Evolutionary conservation across 352 stramenopile species (phyloP).

Genomic region (Phytophthora chlamydospora): DNA sequence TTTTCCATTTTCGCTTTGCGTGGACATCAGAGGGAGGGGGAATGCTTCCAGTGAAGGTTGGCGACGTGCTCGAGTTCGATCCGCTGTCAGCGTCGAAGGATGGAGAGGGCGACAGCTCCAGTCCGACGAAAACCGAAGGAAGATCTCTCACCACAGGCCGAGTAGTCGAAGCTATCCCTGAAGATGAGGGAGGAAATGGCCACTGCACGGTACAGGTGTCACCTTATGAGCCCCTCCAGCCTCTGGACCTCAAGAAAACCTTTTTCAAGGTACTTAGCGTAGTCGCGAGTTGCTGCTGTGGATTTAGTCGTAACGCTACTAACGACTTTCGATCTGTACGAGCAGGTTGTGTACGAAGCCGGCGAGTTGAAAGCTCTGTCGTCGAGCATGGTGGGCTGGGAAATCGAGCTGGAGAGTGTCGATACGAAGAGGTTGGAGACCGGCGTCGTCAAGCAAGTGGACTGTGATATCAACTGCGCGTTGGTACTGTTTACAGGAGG

Average conservation of each 20-base stretch:
- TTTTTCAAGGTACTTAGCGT: conserved; percentile 53
- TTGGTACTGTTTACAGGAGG: conserved; percentile 51
- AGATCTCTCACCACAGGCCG: conserved; percentile 22
- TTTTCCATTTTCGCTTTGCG: conserved; percentile 4
- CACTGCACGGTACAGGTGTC: conserved; percentile 51
- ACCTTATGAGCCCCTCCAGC: conserved; percentile 45
- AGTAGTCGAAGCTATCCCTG: conserved; percentile 42
- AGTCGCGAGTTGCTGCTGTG: too few relatives aligned
- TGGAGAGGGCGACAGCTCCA: neutral
- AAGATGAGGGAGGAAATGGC: neutral
- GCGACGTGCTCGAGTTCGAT: conserved; percentile 58
- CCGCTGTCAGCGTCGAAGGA: neutral
- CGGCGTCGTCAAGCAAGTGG: conserved; percentile 54
- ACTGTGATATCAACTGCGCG: conserved; percentile 60
- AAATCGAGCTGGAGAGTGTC: conserved; percentile 45
- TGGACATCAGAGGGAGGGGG: too few relatives aligned
- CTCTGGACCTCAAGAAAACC: conserved; percentile 33
- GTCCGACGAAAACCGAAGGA: conserved; percentile 6
- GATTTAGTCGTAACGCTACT: neutral
- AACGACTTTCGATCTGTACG: conserved; percentile 2
- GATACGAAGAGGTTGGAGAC: conserved; percentile 26
- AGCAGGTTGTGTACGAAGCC: conserved; percentile 48
- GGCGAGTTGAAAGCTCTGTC: conserved; percentile 44
- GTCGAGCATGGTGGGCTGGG: conserved; percentile 46
- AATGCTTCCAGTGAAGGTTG: conserved; percentile 43